These are phyloP conservation scores for Hypseocharis bilobata DNA, from an alignment of 441 rosid species.

Conservation along the genomic window DNA sequence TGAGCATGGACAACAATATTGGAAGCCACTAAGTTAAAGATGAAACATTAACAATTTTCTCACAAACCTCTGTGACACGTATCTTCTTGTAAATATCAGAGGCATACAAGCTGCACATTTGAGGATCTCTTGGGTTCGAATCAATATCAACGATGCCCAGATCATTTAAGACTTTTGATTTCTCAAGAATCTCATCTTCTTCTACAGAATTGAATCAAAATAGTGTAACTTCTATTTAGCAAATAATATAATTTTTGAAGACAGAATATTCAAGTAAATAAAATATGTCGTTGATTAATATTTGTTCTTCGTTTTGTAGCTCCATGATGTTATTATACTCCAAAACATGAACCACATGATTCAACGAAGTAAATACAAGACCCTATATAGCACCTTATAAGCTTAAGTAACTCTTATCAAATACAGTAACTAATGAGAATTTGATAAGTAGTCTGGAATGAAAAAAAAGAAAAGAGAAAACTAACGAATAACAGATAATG, in stretches of 20 bases:
- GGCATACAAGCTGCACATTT: slow-evolving; percentile 60
- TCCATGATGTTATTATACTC: slow-evolving; percentile 1
- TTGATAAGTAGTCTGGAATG: no score
- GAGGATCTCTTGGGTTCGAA: slow-evolving; percentile 57
- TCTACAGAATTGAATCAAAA: slow-evolving; percentile 40
- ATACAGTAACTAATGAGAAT: no score
- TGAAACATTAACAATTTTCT: slow-evolving; percentile 10
- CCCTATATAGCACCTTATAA: no score
- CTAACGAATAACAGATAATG: no score
- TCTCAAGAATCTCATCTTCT: slow-evolving; percentile 35
- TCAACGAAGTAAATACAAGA: background rate
- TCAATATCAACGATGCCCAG: slow-evolving; percentile 55
- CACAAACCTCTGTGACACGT: slow-evolving; percentile 67
- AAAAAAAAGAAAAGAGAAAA: no score
- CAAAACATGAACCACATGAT: background rate
- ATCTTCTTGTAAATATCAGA: slow-evolving; percentile 52
- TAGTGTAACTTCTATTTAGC: background rate
- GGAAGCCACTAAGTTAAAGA: slow-evolving; percentile 6
- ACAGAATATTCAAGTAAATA: background rate
- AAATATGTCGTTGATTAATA: background rate
- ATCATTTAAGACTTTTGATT: slow-evolving; percentile 28
- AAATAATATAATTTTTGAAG: slow-evolving; percentile 3
- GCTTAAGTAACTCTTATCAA: slow-evolving; percentile 1
- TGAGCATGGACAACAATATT: slow-evolving; percentile 10
- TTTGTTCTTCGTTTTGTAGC: slow-evolving; percentile 9